Evolutionary conservation across 805 yeast species (phyloP), one percentile per base, ranked within the genome.

Genomic region (Komagataella ulmi): DNA sequence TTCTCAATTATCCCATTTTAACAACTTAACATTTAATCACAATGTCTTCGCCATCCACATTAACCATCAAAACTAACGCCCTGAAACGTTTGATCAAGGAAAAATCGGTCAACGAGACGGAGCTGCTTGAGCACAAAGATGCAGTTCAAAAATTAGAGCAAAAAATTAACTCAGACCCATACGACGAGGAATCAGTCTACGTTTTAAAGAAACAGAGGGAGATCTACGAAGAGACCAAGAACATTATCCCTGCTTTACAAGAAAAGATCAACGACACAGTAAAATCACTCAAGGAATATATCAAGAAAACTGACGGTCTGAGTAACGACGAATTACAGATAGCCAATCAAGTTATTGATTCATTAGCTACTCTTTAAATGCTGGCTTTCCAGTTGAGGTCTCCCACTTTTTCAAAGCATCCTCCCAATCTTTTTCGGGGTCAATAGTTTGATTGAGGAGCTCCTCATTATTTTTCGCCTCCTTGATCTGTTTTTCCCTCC

Each of bases 401-500:
- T 77, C 83, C 81, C 83, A 83, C n/a, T 79, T 76, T 50, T 71
- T 70, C 43, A 83, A 61, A 1, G 84, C 80, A 17, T 66, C 66
- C 44, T 83, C 85, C 88, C 90, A 84, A 58, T 85, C 88, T 53
- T 80, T 83, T 18, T 83, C 90, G 18, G 74, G 79, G 24, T 76
- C 72, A 12, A 79, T 66, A 8, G 73, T 68, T 56, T 71, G 70
- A 3, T 70, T 68, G 21, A 68, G 61, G 48, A 61, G 55, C 49
- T 72, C 72, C 3, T 69, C 67, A 45, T 67, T 59, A 49, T 61
- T 56, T 48, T 72, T 72, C 23, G 71, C 64, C 47, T 73, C 75
- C 58, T 69, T 61, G 30, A 70, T 57, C 21, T 75, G 59, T 49
- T 67, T 70, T 47, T 69, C 65, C 40, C 72, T 67, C 53, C 72